Evolutionary conservation across 345 rosid species (phyloP).

Genomic region (Heritiera littoralis): DNA sequence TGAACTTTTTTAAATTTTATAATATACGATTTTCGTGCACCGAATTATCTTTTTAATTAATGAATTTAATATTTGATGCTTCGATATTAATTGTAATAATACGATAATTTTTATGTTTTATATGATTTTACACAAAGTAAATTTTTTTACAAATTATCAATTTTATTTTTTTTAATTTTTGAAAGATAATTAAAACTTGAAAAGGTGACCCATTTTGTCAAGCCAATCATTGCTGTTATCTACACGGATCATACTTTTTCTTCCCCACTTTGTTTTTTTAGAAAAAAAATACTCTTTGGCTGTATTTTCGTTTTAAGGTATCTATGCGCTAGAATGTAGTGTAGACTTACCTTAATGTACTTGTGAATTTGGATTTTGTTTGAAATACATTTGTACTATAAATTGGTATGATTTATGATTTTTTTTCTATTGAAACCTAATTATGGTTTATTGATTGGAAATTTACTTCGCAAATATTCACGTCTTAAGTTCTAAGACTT

Average conservation of each 20-base stretch:
- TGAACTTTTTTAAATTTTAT: too few relatives aligned
- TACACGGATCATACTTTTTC: background rate
- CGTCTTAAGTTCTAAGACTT: background rate
- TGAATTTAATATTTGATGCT: too few relatives aligned
- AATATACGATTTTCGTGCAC: too few relatives aligned
- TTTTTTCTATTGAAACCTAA: background rate
- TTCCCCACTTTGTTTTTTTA: background rate
- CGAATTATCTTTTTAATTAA: too few relatives aligned
- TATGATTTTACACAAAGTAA: too few relatives aligned
- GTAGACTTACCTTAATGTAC: background rate
- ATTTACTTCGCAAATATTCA: background rate
- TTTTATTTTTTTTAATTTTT: background rate
- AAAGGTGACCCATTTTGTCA: slow-evolving; percentile 13
- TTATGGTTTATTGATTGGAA: background rate
- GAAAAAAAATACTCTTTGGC: background rate
- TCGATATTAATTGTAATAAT: too few relatives aligned
- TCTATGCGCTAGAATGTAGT: background rate
- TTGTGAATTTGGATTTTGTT: background rate
- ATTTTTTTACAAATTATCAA: too few relatives aligned
- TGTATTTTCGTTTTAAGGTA: background rate
- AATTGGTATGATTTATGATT: too few relatives aligned
- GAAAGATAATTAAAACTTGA: background rate
- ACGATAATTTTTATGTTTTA: too few relatives aligned
- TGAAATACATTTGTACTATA: background rate
- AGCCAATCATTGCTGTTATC: slow-evolving; percentile 16